phyloP scores from a whole-genome alignment of 495 filamentous ascomycete genomes.

The Neurospora pannonica region DNA sequence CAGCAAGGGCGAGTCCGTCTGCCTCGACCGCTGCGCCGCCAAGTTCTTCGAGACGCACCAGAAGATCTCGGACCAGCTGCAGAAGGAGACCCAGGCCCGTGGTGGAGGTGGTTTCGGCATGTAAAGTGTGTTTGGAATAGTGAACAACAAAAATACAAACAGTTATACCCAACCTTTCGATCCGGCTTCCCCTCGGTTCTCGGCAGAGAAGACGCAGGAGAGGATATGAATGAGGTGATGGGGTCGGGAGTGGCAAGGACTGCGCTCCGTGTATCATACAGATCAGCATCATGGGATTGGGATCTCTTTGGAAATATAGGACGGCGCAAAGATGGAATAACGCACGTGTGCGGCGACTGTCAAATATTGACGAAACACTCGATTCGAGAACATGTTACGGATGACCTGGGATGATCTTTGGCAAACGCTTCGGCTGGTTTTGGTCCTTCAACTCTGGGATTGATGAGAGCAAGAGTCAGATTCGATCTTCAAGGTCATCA shows the following conservation, averaged over 20 bases:
- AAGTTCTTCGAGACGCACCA: constrained; percentile 99
- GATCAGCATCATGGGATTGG: background rate
- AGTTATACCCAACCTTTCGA: background rate
- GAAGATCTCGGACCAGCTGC: constrained; percentile 63
- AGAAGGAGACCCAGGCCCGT: constrained; percentile 36
- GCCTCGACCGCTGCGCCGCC: constrained; percentile 87
- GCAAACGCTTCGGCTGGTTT: background rate
- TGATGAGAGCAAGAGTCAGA: background rate
- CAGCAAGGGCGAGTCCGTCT: constrained; percentile 97
- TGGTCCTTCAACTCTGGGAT: too few species aligned
- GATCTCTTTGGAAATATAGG: background rate
- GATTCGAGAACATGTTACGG: background rate
- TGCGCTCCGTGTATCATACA: background rate
- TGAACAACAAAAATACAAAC: background rate
- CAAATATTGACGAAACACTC: background rate
- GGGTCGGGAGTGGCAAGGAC: background rate
- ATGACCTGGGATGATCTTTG: background rate
- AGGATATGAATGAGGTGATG: background rate
- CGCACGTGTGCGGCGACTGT: background rate
- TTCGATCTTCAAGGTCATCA: background rate
- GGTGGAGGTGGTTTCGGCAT: constrained; percentile 27
- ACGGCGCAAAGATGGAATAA: background rate
- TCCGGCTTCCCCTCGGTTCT: background rate
- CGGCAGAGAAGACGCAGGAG: background rate
- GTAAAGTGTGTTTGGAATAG: background rate